A percentile compares a stretch with the other conserved stretches of the same genome.
Evolutionary conservation across 768 basidiomycete species (phyloP).

Genomic region (Podaxis sp.): DNA sequence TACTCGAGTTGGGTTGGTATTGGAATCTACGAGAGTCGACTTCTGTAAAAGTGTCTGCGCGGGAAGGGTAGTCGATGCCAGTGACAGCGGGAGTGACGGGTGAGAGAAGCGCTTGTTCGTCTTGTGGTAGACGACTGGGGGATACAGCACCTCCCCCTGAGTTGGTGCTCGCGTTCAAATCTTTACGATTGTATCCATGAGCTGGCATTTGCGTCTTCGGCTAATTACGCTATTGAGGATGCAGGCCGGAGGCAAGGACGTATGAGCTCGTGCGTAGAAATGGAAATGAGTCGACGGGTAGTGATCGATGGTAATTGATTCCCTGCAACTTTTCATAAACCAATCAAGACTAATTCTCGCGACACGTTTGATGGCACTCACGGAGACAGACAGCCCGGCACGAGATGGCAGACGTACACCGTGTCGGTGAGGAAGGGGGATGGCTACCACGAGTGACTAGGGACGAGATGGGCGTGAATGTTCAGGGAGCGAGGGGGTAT

Average conservation of each 20-base stretch:
- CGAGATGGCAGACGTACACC: not conserved
- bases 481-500: not conserved
- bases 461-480: not conserved
- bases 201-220: slow-evolving; percentile 23
- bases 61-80: slow-evolving; percentile 46
- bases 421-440: slow-evolving; percentile 1
- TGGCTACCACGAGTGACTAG: slow-evolving; percentile 4
- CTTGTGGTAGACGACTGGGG: slow-evolving; percentile 17
- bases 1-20: slow-evolving; percentile 21
- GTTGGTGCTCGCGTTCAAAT: slow-evolving; percentile 7
- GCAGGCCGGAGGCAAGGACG: slow-evolving; percentile 11
- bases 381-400: not conserved
- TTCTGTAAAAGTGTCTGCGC: slow-evolving; percentile 38
- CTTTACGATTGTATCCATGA: slow-evolving; percentile 20
- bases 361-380: not conserved
- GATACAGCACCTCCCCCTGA: slow-evolving; percentile 7
- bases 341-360: not conserved
- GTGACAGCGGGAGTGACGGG: slow-evolving; percentile 49
- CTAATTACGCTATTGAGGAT: slow-evolving; percentile 16
- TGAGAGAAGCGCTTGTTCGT: slow-evolving; percentile 29
- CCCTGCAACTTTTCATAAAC: not conserved
- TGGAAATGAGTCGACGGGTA: slow-evolving; percentile 11
- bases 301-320: slow-evolving; percentile 13
- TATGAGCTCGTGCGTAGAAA: slow-evolving; percentile 20
- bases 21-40: slow-evolving; percentile 31